Evolutionary conservation across 768 basidiomycete species (phyloP).

Genomic region (Leccinum variicolor): DNA sequence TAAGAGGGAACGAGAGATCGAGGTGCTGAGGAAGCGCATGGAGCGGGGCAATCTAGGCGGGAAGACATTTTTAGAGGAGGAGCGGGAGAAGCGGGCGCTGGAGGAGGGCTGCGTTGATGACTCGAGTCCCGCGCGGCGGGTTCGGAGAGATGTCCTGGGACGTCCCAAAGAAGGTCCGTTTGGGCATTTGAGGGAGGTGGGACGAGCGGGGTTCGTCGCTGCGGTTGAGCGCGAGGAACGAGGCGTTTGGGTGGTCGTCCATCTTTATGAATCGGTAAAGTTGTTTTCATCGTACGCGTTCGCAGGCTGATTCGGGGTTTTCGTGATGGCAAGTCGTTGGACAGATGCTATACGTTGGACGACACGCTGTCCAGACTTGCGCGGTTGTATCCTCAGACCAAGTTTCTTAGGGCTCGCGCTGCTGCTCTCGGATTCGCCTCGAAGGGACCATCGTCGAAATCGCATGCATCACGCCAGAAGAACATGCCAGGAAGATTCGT

Average conservation of each 20-base stretch:
- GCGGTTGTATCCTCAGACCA: conserved; percentile 63
- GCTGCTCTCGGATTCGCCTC: conserved; percentile 70
- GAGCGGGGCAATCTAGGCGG: conserved; percentile 64
- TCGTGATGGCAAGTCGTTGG: conserved; percentile 51
- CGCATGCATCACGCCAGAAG: conserved; percentile 4
- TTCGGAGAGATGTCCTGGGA: conserved; percentile 43
- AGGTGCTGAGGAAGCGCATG: conserved; percentile 53
- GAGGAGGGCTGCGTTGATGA: conserved; percentile 28
- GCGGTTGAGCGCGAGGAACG: conserved; percentile 72
- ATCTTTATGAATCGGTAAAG: conserved; percentile 78
- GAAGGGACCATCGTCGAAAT: conserved; percentile 22
- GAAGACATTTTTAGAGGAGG: conserved; percentile 77
- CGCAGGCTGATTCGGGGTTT: conserved; percentile 2
- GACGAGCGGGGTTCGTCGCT: conserved; percentile 63
- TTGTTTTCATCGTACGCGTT: background rate
- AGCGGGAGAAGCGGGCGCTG: conserved; percentile 48
- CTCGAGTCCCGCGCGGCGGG: conserved; percentile 8
- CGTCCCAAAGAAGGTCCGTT: conserved; percentile 53
- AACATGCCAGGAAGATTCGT: conserved; percentile 30
- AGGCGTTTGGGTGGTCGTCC: conserved; percentile 79
- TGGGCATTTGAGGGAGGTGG: conserved; percentile 81
- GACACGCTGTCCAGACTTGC: conserved; percentile 66
- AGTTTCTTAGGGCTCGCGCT: conserved; percentile 82
- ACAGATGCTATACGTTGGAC: conserved; percentile 71
- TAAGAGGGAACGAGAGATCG: conserved; percentile 49